Percentiles rank a stretch among this genome's conserved stretches.
Evolutionary conservation across 1,139 yeast species (phyloP).

Genomic region (Debaryomycetaceae sp.): DNA sequence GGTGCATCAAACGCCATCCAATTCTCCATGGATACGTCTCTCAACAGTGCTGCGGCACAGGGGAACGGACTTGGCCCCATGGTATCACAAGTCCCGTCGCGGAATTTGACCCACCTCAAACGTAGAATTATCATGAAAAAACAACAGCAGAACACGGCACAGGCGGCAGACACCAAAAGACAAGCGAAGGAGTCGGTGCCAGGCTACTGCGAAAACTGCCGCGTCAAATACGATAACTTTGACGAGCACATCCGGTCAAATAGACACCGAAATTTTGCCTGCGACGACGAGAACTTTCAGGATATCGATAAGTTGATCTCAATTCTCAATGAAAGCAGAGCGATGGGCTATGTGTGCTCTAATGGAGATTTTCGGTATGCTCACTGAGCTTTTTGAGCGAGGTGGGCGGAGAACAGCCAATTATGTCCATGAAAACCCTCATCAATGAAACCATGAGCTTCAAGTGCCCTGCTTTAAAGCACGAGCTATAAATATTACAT

Average conservation of each 20-base stretch:
- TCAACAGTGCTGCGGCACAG: conserved; percentile 21
- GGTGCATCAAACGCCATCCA: conserved; percentile 44
- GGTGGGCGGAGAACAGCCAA: too few relatives aligned
- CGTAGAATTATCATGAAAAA: conserved; percentile 37
- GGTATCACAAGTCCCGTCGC: conserved; percentile 57
- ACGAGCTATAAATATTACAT: too few relatives aligned
- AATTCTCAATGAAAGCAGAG: conserved; percentile 32
- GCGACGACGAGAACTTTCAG: conserved; percentile 56
- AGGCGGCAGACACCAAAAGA: conserved; percentile 3
- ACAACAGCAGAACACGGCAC: conserved; percentile 13
- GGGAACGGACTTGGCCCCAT: conserved; percentile 68
- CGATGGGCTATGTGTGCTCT: conserved; percentile 32
- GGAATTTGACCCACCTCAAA: conserved; percentile 51
- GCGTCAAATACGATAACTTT: conserved; percentile 73
- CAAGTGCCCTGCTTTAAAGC: too few relatives aligned
- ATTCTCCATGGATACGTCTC: conserved; percentile 34
- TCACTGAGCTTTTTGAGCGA: too few relatives aligned
- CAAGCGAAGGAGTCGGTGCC: conserved; percentile 29
- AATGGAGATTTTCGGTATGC: conserved; percentile 30
- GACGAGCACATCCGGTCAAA: conserved; percentile 63
- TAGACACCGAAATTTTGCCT: conserved; percentile 75
- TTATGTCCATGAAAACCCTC: too few relatives aligned
- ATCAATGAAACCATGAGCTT: too few relatives aligned
- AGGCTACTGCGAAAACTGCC: conserved; percentile 92
- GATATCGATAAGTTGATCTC: conserved; percentile 65